Base-by-base conservation (phyloP, 805 yeast genomes). In the Lipomyces sp. region DNA sequence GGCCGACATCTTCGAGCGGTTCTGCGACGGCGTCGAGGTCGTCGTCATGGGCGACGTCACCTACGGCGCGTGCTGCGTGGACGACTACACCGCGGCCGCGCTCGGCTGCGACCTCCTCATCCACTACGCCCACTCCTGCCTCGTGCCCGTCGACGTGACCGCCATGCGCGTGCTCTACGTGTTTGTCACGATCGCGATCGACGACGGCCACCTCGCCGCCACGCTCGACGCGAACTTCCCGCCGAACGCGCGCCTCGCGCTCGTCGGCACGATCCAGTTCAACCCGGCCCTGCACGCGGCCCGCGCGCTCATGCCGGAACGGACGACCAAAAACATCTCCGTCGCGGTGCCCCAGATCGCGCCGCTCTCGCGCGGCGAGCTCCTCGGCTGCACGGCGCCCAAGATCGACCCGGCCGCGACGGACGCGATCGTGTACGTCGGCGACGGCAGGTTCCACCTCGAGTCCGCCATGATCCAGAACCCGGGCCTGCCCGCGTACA, bases 31-130 rank as follows among this genome's bases (percentile, higher is more conserved):
- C 63, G 88, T 84, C 46, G 96, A 90, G 63, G 86, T 90, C 0
- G 74, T 93, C 1, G 93, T 91, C 2, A 93, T 93, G 98, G 98
- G 98, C 1, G 98, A 93, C 67, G 98, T 93, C 0, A 87, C 97
- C 0, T 93, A 93, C 64, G 98, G 98, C 38, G 98, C 98, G 0
- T 93, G 98, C 66, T 93, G 98, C 70, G 89, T 93, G 40, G 98
- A 93, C 66, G 98, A 93, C 65, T 93, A 76, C 65, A 90, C 98
- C 0, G 98, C 98, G 1, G 74, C 90, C 57, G 82, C 98, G 0
- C 69, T 93, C 24, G 96, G 86, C 43, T 93, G 98, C 70, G 98
- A 93, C 65, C 84, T 90, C 63, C 82, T 93, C 53, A 88, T 91
- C 13, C 98, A 93, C 69, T 93, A 93, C 68, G 98, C 98, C 1